Evolutionary conservation across 2,329 filamentous ascomycete species (phyloP), one percentile per base, ranked within the genome.

Genomic region (Ploettnerulaceae sp.): DNA sequence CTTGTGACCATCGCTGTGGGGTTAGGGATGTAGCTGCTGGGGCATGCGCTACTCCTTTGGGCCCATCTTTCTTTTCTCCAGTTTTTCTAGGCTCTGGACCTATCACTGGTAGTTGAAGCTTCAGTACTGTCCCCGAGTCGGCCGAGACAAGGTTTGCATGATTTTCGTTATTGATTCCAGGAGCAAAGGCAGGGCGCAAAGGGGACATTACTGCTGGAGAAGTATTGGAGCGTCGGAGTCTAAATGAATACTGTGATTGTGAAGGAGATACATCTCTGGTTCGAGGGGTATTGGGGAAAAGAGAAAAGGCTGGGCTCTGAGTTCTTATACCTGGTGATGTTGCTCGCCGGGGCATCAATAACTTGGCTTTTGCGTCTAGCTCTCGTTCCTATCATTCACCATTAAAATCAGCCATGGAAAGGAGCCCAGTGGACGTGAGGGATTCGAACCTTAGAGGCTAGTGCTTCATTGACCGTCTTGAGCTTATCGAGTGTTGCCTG

Each of bases 401-500:
- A 47, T 60, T 54, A 59, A 49, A 45, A 52, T 22, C 42, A 46
- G 15, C 31, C 32, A 47, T 49, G 33, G 32, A 32, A 39, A 26
- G 22, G 28, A 34, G 40, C 36, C 37, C 33, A 39, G n/a, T 47
- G 47, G 38, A 50, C 24, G 41, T 45, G 34, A 47, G 45, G 38
- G 37, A 43, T 47, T 28, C 44, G 29, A 48, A 62, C 63, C 55
- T 64, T 71, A 63, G 58, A 63, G 59, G 54, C 58, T 36, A 68
- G 57, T 40, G 68, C 66, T 48, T 73, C 71, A 41, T 74, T 74
- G 29, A 76, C 72, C 15, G 71, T 73, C 53, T 74, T 77, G 1
- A 86, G 66, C 47, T 72, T 77, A 44, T 79, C 72, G 9, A 82
- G 61, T 0, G 75, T 79, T 6, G 76, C 77, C 54, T 83, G 79